These are phyloP conservation scores for Mycena metata DNA, from an alignment of 768 basidiomycete species.

Conservation along the genomic window DNA sequence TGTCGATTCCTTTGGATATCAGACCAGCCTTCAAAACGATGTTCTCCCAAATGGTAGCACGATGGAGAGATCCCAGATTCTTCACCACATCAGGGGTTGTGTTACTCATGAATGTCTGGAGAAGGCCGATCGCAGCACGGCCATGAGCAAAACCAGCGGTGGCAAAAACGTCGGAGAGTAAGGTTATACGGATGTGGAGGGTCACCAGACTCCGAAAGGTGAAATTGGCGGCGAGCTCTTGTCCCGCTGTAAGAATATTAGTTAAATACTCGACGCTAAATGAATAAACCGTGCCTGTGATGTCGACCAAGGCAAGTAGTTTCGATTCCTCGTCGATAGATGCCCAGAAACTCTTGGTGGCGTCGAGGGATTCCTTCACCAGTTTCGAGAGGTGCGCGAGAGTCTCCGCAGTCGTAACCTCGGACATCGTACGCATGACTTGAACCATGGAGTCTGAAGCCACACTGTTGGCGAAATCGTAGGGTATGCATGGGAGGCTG, in stretches of 20 bases:
- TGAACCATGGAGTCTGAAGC: conserved; percentile 91
- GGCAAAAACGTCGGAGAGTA: conserved; percentile 90
- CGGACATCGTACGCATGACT: conserved; percentile 90
- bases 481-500: conserved; percentile 87
- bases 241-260: conserved; percentile 53
- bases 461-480: conserved; percentile 87
- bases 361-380: conserved; percentile 76
- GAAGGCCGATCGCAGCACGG: conserved; percentile 77
- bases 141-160: conserved; percentile 87
- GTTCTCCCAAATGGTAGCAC: conserved; percentile 89
- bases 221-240: conserved; percentile 65
- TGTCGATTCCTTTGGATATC: conserved; percentile 65
- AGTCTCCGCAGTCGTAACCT: conserved; percentile 85
- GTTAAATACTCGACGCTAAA: not conserved
- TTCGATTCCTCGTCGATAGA: conserved; percentile 67
- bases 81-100: conserved; percentile 73
- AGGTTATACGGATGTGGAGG: conserved; percentile 82
- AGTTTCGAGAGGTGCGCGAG: conserved; percentile 77
- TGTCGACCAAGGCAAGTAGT: conserved; percentile 74
- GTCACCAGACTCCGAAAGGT: conserved; percentile 81
- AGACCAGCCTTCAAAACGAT: conserved; percentile 78
- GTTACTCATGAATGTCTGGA: conserved; percentile 79
- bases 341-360: conserved; percentile 82
- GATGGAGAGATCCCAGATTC: conserved; percentile 85
- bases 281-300: conserved; percentile 53